phyloP scores from a whole-genome alignment of 106 monocot species.

The Dendrobium huoshanense region DNA sequence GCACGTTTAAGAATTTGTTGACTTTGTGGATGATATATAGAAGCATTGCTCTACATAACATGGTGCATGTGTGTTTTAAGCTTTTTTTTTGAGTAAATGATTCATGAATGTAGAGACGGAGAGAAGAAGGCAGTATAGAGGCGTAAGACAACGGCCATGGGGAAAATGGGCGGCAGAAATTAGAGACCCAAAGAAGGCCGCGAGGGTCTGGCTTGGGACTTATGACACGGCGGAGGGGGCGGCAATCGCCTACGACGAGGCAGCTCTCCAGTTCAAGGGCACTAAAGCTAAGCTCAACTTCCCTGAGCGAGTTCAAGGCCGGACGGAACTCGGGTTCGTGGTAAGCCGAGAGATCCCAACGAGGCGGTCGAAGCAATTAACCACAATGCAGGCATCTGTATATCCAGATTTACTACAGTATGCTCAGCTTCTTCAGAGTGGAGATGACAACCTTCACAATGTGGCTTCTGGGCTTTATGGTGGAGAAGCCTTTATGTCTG shows the following conservation, averaged over 20 bases:
- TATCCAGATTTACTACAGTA: slow-evolving; percentile 40
- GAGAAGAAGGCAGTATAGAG: slow-evolving; percentile 10
- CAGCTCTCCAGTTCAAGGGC: slow-evolving; percentile 59
- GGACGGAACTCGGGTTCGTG: slow-evolving; percentile 40
- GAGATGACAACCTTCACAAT: slow-evolving; percentile 14
- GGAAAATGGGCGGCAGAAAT: slow-evolving; percentile 13
- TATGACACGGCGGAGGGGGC: slow-evolving; percentile 9
- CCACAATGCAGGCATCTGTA: not conserved
- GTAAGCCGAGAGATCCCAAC: slow-evolving; percentile 10
- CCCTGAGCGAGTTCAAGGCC: slow-evolving; percentile 58
- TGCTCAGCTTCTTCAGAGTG: slow-evolving; percentile 31
- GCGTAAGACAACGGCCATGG: slow-evolving; percentile 12
- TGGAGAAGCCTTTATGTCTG: not conserved
- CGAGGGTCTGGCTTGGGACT: slow-evolving; percentile 10
- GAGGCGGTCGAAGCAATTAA: not conserved
- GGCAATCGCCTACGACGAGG: slow-evolving; percentile 55
- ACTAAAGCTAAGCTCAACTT: slow-evolving; percentile 84
- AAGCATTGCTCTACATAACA: too few species aligned
- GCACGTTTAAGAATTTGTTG: too few species aligned
- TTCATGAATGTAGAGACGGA: slow-evolving; percentile 1
- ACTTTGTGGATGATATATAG: too few species aligned
- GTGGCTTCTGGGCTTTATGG: slow-evolving; percentile 4
- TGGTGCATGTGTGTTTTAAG: not conserved
- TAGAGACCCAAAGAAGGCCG: slow-evolving; percentile 10
- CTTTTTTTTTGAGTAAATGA: not conserved